Conservation (phyloP, 2,329 filamentous ascomycete species). For the Talaromyces pinophilus region DNA sequence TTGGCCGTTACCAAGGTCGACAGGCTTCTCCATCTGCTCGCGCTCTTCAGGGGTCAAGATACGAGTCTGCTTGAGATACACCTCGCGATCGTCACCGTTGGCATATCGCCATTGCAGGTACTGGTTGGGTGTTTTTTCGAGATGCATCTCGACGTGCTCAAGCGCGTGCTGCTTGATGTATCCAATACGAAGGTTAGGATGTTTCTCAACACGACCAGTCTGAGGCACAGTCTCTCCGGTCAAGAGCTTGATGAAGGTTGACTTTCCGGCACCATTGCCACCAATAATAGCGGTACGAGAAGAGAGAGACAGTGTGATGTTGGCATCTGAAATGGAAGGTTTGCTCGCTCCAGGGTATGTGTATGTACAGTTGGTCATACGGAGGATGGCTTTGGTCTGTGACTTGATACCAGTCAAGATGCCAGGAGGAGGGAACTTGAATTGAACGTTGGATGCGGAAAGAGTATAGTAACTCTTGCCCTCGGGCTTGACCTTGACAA, state of each 20-base stretch:
- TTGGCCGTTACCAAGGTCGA: conserved; percentile 82
- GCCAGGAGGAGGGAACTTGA: conserved; percentile 96
- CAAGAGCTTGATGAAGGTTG: conserved; percentile 94
- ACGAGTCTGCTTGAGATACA: conserved; percentile 96
- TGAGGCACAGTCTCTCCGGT: conserved; percentile 89
- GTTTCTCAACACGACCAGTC: conserved; percentile 88
- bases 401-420: conserved; percentile 96
- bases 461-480: conserved; percentile 98
- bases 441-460: conserved; percentile 82
- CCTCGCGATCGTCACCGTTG: conserved; percentile 94
- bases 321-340: conserved; percentile 82
- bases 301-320: conserved; percentile 83
- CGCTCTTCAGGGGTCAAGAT: conserved; percentile 81
- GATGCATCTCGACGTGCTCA: conserved; percentile 98
- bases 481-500: conserved; percentile 88
- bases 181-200: conserved; percentile 96
- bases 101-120: conserved; percentile 99
- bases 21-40: conserved; percentile 84
- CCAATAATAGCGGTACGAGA: conserved; percentile 96
- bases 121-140: conserved; percentile 98
- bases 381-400: conserved; percentile 86
- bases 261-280: conserved; percentile 96
- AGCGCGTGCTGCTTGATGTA: conserved; percentile 99
- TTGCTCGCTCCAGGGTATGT: conserved; percentile 89
- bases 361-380: conserved; percentile 89